These are phyloP conservation scores for Aspergillus affinis DNA, from an alignment of 495 filamentous ascomycete genomes.

Conservation along the genomic window DNA sequence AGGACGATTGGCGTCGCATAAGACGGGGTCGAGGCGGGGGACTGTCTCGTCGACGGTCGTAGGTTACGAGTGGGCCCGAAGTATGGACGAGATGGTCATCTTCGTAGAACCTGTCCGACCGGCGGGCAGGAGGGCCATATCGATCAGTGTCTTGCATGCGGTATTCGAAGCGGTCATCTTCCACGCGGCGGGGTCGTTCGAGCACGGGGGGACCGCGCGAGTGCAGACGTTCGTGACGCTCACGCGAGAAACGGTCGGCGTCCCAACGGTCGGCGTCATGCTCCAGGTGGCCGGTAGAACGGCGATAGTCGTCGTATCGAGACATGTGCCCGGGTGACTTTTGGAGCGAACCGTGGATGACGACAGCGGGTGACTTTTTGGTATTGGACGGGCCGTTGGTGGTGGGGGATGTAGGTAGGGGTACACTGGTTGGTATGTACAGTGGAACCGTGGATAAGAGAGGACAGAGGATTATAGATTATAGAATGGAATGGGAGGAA, in stretches of 20 bases:
- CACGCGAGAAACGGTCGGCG: constrained; percentile 47
- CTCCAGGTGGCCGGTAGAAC: constrained; percentile 40
- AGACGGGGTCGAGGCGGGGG: constrained; percentile 56
- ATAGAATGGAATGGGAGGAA: neutral
- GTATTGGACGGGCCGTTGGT: constrained; percentile 13
- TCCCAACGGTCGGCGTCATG: constrained; percentile 38
- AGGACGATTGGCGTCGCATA: constrained; percentile 63
- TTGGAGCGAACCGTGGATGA: constrained; percentile 29
- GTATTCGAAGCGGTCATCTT: constrained; percentile 53
- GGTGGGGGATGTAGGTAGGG: constrained; percentile 10
- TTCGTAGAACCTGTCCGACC: constrained; percentile 46
- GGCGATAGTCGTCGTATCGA: constrained; percentile 48
- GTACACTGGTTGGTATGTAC: constrained; percentile 4
- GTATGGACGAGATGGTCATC: constrained; percentile 50
- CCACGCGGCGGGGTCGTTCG: constrained; percentile 44
- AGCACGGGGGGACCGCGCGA: constrained; percentile 42
- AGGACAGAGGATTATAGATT: neutral
- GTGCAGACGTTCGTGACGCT: constrained; percentile 43
- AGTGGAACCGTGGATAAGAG: constrained; percentile 15
- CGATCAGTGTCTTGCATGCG: constrained; percentile 56
- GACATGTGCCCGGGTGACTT: constrained; percentile 35
- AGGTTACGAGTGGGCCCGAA: constrained; percentile 39
- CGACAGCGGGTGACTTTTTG: constrained; percentile 26
- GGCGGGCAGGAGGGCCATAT: constrained; percentile 54
- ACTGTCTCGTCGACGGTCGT: constrained; percentile 38